A percentile compares a stretch with the other conserved stretches of the same genome.
phyloP scores from a whole-genome alignment of 139 green algal genomes.

The Raphidocelis subcapitata region DNA sequence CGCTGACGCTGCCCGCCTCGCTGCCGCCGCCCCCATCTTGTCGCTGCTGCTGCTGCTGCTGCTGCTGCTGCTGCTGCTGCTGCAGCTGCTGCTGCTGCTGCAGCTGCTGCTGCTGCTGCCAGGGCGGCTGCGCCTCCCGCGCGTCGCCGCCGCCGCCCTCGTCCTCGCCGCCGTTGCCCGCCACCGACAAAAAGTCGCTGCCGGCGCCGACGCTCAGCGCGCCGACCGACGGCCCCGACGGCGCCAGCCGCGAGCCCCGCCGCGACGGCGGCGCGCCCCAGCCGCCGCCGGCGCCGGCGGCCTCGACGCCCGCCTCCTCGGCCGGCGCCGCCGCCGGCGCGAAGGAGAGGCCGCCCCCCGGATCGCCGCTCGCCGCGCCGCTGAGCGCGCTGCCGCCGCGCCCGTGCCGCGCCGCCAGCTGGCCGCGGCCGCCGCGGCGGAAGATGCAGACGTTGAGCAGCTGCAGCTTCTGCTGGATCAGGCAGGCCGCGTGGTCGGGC shows the following conservation, averaged over 20 bases:
- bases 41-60: neutral
- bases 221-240: no score
- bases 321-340: no score
- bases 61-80: conserved; percentile 11
- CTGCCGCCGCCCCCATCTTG: neutral
- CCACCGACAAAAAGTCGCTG: neutral
- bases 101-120: neutral
- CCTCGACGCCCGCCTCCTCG: no score
- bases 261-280: no score
- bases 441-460: conserved; percentile 78
- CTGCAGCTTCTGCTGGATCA: conserved; percentile 89
- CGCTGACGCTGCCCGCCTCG: no score
- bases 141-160: no score
- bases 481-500: conserved; percentile 51
- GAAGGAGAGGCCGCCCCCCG: no score
- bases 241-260: no score
- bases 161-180: neutral
- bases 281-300: no score
- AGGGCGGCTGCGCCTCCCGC: neutral
- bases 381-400: neutral
- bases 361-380: neutral
- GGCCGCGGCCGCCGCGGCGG: conserved; percentile 4
- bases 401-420: no score
- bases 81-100: neutral
- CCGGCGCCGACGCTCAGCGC: neutral